Conservation (phyloP, 495 filamentous ascomycete species). For the Neurospora sp. region DNA sequence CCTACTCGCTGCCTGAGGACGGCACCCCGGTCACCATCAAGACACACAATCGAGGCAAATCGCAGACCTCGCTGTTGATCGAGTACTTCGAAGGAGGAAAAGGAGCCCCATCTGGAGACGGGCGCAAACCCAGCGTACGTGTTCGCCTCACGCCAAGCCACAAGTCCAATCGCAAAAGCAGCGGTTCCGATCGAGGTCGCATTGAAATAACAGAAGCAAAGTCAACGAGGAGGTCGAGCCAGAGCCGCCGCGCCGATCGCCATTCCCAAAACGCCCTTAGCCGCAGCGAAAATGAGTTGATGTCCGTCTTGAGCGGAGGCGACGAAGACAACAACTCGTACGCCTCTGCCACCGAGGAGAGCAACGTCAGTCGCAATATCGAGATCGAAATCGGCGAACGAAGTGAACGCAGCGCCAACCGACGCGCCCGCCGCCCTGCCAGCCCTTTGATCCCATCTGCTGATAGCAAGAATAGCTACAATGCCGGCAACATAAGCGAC, state of each 20-base stretch:
- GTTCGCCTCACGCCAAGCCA: slow-evolving; percentile 82
- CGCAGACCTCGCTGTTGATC: slow-evolving; percentile 89
- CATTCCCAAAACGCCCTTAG: slow-evolving; percentile 39
- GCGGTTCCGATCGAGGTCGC: slow-evolving; percentile 43
- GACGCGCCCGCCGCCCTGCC: slow-evolving; percentile 39
- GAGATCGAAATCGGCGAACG: slow-evolving; percentile 45
- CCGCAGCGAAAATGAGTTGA: slow-evolving; percentile 27
- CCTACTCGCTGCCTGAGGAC: slow-evolving; percentile 92
- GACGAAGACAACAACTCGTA: slow-evolving; percentile 52
- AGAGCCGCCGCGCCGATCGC: slow-evolving; percentile 52
- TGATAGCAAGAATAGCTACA: slow-evolving; percentile 50
- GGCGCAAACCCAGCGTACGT: slow-evolving; percentile 77
- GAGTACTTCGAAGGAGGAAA: slow-evolving; percentile 96
- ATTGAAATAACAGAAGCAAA: slow-evolving; percentile 75
- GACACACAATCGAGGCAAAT: slow-evolving; percentile 59
- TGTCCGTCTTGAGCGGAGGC: slow-evolving; percentile 24
- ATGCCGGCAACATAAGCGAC: slow-evolving; percentile 55
- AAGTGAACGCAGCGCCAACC: slow-evolving; percentile 28
- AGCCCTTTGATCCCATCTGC: slow-evolving; percentile 44
- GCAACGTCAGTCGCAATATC: slow-evolving; percentile 58
- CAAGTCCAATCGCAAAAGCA: slow-evolving; percentile 26
- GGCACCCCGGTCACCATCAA: slow-evolving; percentile 84
- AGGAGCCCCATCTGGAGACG: slow-evolving; percentile 33
- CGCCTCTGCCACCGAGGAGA: slow-evolving; percentile 68
- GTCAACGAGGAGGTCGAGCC: slow-evolving; percentile 39